Base-by-base conservation (phyloP, 208 protist species). In the Herpetomonas samuelpessoai region DNA sequence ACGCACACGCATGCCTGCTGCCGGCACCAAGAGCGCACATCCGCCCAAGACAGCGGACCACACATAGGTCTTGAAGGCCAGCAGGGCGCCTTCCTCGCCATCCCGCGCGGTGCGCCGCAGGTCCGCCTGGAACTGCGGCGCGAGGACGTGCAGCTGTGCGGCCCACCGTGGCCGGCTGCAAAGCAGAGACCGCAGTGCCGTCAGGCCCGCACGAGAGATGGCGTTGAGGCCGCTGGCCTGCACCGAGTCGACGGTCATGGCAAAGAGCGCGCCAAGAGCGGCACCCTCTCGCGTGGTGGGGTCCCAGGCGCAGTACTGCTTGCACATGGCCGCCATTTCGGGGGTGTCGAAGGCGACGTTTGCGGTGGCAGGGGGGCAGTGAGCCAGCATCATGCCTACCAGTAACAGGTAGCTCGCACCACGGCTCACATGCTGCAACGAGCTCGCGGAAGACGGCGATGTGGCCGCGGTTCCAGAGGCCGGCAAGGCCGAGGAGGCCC, bases 31-130 rank as follows among this genome's bases (percentile, higher is more conserved):
- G 38, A 59, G 51, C 25, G 62, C 16, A 41, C 51, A 52, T 4
- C 76, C 76, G n/a, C 76, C 76, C 22, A 83, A 61, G 51, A 65
- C 65, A 19, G 44, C 50, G 6, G 54, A 10, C 63, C 67, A 76
- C 30, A 68, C 72, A 47, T 71, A 59, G 22, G 77, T 21, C 29
- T 71, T 46, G 30, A 75, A 19, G 29, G 50, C 62, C 16, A 45
- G 44, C 19, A 64, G 19, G 26, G 54, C 63, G 19, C 60, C 70
- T 14, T 41, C 48, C 25, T 39, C 35, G n/a, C 27, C 6, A 1
- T 29, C 18, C 9, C 35, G 35, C 14, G 35, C 44, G 44, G 44
- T 48, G 10, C 9, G 44, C 4, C 27, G 19, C 9, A 35, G 1
- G 6, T 53, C 48, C 1, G 57, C 12, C 53, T 70, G 39, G 57